phyloP scores from a whole-genome alignment of 129 eudicot genomes.

The Flaveria sonorensis region DNA sequence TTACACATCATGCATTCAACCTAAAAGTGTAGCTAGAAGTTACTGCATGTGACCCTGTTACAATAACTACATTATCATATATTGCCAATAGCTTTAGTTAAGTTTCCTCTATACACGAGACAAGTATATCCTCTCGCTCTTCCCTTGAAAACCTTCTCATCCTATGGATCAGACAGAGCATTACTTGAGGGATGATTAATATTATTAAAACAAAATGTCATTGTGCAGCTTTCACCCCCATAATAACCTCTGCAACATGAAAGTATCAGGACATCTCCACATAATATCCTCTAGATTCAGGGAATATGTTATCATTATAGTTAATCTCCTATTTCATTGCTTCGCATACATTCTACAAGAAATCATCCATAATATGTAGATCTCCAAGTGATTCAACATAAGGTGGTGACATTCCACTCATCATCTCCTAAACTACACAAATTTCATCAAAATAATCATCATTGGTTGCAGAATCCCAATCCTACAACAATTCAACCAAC shows the following conservation, averaged over 20 bases:
- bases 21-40: not conserved
- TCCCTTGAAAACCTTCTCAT: not conserved
- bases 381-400: constrained; percentile 8
- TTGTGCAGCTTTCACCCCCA: constrained; percentile 10
- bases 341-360: not conserved
- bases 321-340: constrained; percentile 3
- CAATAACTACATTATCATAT: not conserved
- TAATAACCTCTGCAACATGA: not conserved
- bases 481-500: constrained; percentile 14
- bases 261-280: too few relatives aligned
- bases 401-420: not conserved
- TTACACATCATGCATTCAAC: constrained; percentile 12
- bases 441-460: constrained; percentile 7
- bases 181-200: not conserved
- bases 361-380: constrained; percentile 13
- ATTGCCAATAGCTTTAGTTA: not conserved
- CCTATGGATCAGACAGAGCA: not conserved
- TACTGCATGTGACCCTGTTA: not conserved
- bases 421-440: not conserved
- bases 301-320: not conserved
- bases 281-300: not conserved
- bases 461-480: not conserved
- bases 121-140: not conserved
- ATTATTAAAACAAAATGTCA: not conserved
- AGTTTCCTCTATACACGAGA: not conserved